Percentiles rank a stretch among this genome's conserved stretches.
These are phyloP conservation scores for Aspergillus aculeatus DNA, from an alignment of 2,329 filamentous ascomycete genomes.

Conservation along the genomic window DNA sequence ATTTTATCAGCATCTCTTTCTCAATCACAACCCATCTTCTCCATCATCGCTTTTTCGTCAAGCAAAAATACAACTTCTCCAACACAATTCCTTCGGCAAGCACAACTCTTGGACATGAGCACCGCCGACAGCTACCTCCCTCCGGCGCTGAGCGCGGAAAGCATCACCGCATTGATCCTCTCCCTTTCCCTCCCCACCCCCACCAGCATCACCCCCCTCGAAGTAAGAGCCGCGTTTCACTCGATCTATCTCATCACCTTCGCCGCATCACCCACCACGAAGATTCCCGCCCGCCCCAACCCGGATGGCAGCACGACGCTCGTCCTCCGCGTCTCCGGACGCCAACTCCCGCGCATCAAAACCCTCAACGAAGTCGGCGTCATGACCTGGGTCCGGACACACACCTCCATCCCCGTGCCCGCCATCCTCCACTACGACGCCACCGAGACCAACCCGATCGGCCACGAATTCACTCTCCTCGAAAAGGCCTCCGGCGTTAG, in stretches of 20 bases:
- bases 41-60: no score
- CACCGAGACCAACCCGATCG: constrained; percentile 28
- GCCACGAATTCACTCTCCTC: constrained; percentile 37
- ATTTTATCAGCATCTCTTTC: no score
- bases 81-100: no score
- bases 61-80: no score
- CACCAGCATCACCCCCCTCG: background rate
- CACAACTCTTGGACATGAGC: background rate
- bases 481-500: constrained; percentile 14
- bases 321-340: constrained; percentile 38
- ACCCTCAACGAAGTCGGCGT: constrained; percentile 39
- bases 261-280: background rate
- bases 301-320: constrained; percentile 1
- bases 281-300: background rate
- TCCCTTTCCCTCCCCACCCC: background rate
- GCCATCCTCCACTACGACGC: constrained; percentile 29
- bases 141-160: background rate
- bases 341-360: constrained; percentile 38
- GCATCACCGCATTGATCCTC: background rate
- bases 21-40: no score
- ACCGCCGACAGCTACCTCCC: background rate
- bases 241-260: constrained; percentile 6
- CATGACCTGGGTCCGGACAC: constrained; percentile 34
- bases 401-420: constrained; percentile 38
- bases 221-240: constrained; percentile 4